Base-by-base conservation (phyloP, 257 asterid genomes). In the Solanum sparsipilum region DNA sequence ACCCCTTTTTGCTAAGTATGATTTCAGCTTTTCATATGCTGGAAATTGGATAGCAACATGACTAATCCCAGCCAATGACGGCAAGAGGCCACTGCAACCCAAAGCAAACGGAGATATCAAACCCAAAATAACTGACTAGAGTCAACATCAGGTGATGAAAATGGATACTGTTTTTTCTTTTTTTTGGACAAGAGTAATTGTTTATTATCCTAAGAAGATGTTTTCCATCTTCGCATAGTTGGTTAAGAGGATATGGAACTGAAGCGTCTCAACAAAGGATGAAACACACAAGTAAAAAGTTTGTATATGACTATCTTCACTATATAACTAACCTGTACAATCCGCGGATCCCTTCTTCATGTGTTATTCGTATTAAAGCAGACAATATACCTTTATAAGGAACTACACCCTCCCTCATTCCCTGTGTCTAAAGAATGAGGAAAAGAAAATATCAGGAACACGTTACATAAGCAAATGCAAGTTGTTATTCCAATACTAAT, bases 1-100 rank as follows among this genome's bases (percentile, higher is more conserved):
- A 97, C 99, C 94, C 89, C 88, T 93, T 90, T 89, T 90, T 63
- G 99, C 99, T 86, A 97, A 92, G 96, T 92, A 93, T 85, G 84
- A 90, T 89, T 97, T 97, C 72, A 95, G 92, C 91, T 95, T 94
- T 90, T 97, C 99, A 87, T 97, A 97, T 21, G 98, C 91, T 38
- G 99, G 99, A 92, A 97, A 97, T 83, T 97, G 99, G 92, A 97
- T 97, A 63, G 99, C 98, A 82, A 96, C 99, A 46, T 97, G 99
- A 91, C 93, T 91, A 79, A 96, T 89, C 90, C 99, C 99, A 82
- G 96, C 99, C 88, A 97, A 92, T 18, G 99, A 96, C 83, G 99
- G 99, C 84, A 97, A 93, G 91, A 97, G 96, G 88, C 99, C 99
- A 89, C 99, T 97, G 96, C 76, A 87, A 86, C 84, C 63, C 91